phyloP scores from a whole-genome alignment of 805 yeast genomes.

The Nakazawaea anatomiae region DNA sequence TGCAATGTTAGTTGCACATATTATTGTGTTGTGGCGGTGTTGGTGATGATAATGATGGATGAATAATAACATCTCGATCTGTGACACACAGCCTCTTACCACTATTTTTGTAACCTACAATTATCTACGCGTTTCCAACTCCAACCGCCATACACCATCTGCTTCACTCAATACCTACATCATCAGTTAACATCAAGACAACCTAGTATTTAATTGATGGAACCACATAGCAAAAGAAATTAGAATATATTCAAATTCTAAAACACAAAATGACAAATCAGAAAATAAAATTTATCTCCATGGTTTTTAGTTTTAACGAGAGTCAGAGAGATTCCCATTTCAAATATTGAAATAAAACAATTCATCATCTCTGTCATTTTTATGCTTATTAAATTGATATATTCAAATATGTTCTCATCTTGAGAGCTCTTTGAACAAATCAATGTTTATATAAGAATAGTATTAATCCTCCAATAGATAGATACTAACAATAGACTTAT shows the following conservation, averaged over 20 bases:
- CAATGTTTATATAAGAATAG: neutral
- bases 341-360: neutral
- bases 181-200: too few species aligned
- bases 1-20: too few species aligned
- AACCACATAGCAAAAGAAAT: neutral
- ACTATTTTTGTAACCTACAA: too few species aligned
- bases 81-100: too few species aligned
- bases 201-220: neutral
- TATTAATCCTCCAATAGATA: neutral
- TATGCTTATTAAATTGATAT: neutral
- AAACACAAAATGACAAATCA: neutral
- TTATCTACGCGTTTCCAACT: too few species aligned
- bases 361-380: neutral
- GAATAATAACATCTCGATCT: too few species aligned
- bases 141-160: too few species aligned
- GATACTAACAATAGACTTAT: neutral
- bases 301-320: conserved; percentile 4
- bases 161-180: too few species aligned
- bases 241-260: neutral
- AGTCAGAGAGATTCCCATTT: conserved; percentile 10
- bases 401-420: neutral
- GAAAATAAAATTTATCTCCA: conserved; percentile 4
- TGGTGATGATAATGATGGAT: too few species aligned
- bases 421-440: too few species aligned
- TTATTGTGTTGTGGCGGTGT: too few species aligned